Evolutionary conservation across 2,329 filamentous ascomycete genomes (phyloP), one percentile per base, ranked within the genome.

Genomic region (Fusarium ramigenum): DNA sequence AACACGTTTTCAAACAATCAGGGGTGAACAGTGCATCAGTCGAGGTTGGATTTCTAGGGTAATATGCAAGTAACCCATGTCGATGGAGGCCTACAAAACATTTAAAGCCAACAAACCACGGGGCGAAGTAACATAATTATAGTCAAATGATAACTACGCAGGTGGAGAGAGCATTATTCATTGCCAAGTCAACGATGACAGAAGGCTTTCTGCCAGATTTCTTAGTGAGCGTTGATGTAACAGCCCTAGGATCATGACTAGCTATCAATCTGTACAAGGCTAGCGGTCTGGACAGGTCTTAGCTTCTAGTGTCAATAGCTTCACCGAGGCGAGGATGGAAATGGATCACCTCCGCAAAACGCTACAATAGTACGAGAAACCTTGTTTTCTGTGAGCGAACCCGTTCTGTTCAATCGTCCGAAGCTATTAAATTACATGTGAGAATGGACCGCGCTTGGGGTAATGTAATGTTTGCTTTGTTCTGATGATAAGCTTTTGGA

Each of bases 1-100:
- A 73, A 43, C 66, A 73, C 28, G 19, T 73, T 73, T 57, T 71
- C 52, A 73, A 71, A 28, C 47, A 71, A 15, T 32, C 72, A 4
- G 70, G 58, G 2, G 63, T 69, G 44, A 43, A 15, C n/a, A 25
- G 19, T 42, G 58, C 37, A 25, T 36, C 36, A 40, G 30, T 53
- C 30, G n/a, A 54, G 10, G 58, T 43, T 28, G n/a, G 37, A 42
- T 16, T 25, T 28, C 18, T n/a, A 50, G 42, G 56, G 23, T 58
- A 2, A 18, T 5, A 49, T 58, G 56, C 32, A 50, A 25, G 30
- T 50, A 12, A 28, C 23, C 30, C 40, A 34, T 58, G 28, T 5
- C 54, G 9, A 58, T 28, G 54, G 54, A 28, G 40, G 34, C 46
- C 28, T 34, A 40, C 36, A 42, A 34, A 39, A 43, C 30, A 60